Conservation (phyloP, 208 protist genomes). For the Leishmania aethiopica region DNA sequence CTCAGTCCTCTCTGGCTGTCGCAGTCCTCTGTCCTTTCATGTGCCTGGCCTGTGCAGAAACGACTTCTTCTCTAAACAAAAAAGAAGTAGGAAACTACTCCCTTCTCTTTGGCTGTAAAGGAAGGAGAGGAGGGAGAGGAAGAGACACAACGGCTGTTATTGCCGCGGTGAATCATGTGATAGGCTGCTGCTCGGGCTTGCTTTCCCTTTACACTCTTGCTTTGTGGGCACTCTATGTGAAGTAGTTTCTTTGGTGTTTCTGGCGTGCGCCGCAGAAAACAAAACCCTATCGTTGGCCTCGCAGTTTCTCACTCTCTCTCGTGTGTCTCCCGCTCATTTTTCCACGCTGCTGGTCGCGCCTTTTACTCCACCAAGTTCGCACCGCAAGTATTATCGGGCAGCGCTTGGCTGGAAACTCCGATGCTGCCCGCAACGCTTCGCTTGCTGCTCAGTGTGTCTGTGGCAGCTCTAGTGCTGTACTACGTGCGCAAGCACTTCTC, state of each 20-base stretch:
- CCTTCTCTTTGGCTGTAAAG: background rate
- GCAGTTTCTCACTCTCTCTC: background rate
- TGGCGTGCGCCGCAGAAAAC: background rate
- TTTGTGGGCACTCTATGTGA: background rate
- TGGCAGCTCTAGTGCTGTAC: slow-evolving; percentile 14
- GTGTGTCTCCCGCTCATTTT: background rate
- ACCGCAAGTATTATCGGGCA: background rate
- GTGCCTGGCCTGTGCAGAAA: background rate
- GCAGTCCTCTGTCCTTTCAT: background rate
- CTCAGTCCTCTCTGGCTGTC: background rate
- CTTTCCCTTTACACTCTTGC: background rate
- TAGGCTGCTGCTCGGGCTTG: background rate
- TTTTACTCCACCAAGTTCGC: background rate
- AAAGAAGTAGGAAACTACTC: background rate
- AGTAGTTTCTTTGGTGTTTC: background rate
- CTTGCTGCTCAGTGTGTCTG: slow-evolving; percentile 5
- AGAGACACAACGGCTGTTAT: background rate
- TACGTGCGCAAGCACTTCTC: background rate
- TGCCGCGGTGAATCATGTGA: background rate
- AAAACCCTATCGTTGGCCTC: background rate
- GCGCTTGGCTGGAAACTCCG: background rate
- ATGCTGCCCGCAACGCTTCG: background rate
- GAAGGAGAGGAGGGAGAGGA: background rate
- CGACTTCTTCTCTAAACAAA: background rate
- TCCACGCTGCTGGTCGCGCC: background rate